Evolutionary conservation across 495 filamentous ascomycete species (phyloP), one percentile per base, ranked within the genome.

Genomic region (Niebla homalea): DNA sequence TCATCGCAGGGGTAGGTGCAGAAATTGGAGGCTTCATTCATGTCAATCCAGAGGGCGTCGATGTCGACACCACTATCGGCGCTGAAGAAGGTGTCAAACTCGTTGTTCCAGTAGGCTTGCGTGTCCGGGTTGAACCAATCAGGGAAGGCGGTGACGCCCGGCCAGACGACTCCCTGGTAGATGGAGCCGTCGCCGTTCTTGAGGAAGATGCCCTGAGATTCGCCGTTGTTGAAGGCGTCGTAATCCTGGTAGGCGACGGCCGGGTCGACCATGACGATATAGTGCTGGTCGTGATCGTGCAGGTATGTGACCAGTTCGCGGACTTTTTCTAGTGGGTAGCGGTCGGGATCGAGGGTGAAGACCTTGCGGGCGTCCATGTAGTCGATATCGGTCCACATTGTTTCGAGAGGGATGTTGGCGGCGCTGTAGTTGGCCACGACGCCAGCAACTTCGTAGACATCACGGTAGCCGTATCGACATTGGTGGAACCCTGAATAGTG

Each of bases 371-470:
- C 53, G 57, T 80, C 70, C 82, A 88, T 87, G 62, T 89, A 87
- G 58, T 88, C 79, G 44, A 90, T 90, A 58, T 90, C 85, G 4
- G 83, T 90, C 87, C 87, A 93, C 79, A 89, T 86, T 0, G 84
- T 88, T 63, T 94, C 87, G 7, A 94, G 67, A 0, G 87, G 87
- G 53, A 93, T 93, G 7, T 65, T 64, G 11, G 87, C 85, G 26
- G 69, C 60, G 50, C 76, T 82, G 67, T 93, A 92, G 62, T 92
- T 93, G 43, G 79, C 75, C 20, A 92, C 78, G 1, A 81, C 84
- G 57, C 87, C 87, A 21, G 85, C 85, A 25, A 92, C 77, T 35
- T 85, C 79, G 52, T 76, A 89, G 44, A 80, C 75, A 67, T 90
- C 85, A 26, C 68, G 73, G 60, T 88, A 89, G 25, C 87, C 87